Conservation (phyloP, 805 yeast genomes). For the Saccharomyces kudriavzevii region DNA sequence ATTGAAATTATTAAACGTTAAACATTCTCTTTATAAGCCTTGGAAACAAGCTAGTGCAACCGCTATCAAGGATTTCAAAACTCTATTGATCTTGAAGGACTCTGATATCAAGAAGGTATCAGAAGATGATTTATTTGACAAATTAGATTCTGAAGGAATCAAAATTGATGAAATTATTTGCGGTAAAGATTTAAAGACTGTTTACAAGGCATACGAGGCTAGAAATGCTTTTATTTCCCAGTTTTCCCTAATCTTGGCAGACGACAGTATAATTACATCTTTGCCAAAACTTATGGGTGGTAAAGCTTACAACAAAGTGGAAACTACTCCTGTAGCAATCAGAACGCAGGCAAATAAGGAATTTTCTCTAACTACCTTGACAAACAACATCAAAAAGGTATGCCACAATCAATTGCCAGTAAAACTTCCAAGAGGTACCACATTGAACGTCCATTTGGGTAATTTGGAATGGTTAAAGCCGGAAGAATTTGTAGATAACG, state of each 20-base stretch:
- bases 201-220: conserved; percentile 81
- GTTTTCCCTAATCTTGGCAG: conserved; percentile 74
- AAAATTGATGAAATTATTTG: conserved; percentile 48
- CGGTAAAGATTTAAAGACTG: conserved; percentile 68
- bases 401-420: conserved; percentile 48
- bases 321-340: conserved; percentile 64
- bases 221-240: conserved; percentile 63
- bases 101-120: conserved; percentile 31
- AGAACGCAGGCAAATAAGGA: conserved; percentile 33
- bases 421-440: conserved; percentile 66
- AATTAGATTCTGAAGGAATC: conserved; percentile 40
- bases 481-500: conserved; percentile 51
- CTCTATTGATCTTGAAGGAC: conserved; percentile 32
- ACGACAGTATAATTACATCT: conserved; percentile 69
- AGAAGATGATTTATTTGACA: conserved; percentile 54
- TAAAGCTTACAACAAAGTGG: conserved; percentile 57
- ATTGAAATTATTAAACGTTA: conserved; percentile 41
- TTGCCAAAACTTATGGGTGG: conserved; percentile 87
- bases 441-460: conserved; percentile 62
- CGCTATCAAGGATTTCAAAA: conserved; percentile 31
- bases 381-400: conserved; percentile 51
- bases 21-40: conserved; percentile 24
- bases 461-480: conserved; percentile 35
- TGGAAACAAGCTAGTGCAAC: conserved; percentile 27
- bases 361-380: conserved; percentile 42